A percentile compares a stretch with the other conserved stretches of the same genome.
phyloP scores from a whole-genome alignment of 805 yeast species.

The Huiozyma naganishii region DNA sequence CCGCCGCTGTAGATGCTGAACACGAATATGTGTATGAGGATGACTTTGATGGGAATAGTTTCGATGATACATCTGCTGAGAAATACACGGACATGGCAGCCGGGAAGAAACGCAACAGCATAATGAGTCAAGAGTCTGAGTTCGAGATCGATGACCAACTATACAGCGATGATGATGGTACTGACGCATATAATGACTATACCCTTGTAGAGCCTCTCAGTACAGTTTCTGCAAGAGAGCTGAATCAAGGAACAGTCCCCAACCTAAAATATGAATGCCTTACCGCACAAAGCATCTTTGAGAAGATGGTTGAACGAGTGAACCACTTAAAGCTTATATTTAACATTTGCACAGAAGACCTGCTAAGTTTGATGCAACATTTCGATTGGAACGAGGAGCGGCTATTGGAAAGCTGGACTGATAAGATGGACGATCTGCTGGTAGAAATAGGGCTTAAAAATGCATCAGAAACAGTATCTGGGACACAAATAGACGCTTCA shows the following conservation, averaged over 20 bases:
- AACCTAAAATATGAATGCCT: constrained; percentile 23
- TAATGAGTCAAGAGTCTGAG: constrained; percentile 12
- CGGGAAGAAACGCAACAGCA: not conserved
- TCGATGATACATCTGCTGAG: not conserved
- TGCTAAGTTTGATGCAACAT: constrained; percentile 35
- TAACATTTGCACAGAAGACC: constrained; percentile 21
- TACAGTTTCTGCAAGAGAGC: constrained; percentile 5
- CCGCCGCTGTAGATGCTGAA: not conserved
- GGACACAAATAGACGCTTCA: not conserved
- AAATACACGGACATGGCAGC: not conserved
- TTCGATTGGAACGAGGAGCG: constrained; percentile 52
- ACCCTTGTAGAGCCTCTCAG: constrained; percentile 8
- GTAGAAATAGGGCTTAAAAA: constrained; percentile 23
- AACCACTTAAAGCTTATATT: constrained; percentile 23
- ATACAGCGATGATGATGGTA: constrained; percentile 16
- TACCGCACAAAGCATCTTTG: constrained; percentile 26
- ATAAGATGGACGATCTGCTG: constrained; percentile 30
- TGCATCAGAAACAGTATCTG: not conserved
- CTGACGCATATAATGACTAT: constrained; percentile 16
- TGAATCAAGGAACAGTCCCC: constrained; percentile 15
- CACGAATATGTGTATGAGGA: not conserved
- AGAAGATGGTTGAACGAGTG: constrained; percentile 21
- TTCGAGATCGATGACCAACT: constrained; percentile 16
- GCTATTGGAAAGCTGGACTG: constrained; percentile 45
- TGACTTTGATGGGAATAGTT: not conserved